phyloP scores from a whole-genome alignment of 2,329 filamentous ascomycete species.

The Cladobotryum protrusum region DNA sequence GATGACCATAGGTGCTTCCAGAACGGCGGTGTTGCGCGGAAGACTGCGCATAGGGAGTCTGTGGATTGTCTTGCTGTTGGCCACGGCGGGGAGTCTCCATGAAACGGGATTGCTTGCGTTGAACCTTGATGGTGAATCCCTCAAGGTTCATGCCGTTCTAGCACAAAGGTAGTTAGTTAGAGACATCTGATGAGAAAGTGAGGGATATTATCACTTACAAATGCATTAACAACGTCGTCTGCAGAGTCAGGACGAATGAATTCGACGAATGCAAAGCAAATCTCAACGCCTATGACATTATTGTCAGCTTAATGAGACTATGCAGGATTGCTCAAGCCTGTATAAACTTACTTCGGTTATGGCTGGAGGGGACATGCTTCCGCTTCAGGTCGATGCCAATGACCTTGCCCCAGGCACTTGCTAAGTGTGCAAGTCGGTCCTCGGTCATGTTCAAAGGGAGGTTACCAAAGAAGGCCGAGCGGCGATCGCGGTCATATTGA shows the following conservation, averaged over 20 bases:
- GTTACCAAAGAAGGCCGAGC: conserved; percentile 43
- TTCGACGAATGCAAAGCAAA: conserved; percentile 34
- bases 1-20: not conserved
- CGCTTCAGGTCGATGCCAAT: conserved; percentile 21
- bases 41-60: too few species aligned
- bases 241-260: conserved; percentile 32
- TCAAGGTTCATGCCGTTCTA: conserved; percentile 29
- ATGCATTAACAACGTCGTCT: conserved; percentile 28
- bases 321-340: not conserved
- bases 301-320: not conserved
- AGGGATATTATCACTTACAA: conserved; percentile 26
- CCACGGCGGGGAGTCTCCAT: conserved; percentile 13
- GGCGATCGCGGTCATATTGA: conserved; percentile 37
- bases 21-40: not conserved
- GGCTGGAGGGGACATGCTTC: conserved; percentile 16
- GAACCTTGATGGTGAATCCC: conserved; percentile 29
- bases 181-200: not conserved
- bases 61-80: too few species aligned
- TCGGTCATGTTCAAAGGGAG: conserved; percentile 34
- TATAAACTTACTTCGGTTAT: conserved; percentile 12
- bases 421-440: conserved; percentile 30
- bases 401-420: conserved; percentile 33
- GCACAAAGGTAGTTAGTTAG: conserved; percentile 9
- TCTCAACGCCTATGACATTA: conserved; percentile 12
- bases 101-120: conserved; percentile 28